Percentiles rank a stretch among this genome's conserved stretches.
Conservation (phyloP, 441 rosid genomes). For the Aquilaria agallochum region DNA sequence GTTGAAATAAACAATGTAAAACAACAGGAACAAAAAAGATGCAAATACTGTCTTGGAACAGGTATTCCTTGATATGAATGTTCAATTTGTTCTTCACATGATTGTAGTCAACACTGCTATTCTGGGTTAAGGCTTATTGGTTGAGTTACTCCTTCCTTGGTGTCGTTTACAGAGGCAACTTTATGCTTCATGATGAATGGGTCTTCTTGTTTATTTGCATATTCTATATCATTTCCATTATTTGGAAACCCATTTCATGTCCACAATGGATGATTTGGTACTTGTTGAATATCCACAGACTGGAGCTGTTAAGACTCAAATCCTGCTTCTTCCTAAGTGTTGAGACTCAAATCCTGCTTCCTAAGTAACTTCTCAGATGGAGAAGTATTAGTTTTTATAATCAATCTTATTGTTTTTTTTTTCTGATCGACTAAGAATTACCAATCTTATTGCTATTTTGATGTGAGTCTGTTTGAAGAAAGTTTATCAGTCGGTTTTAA, state of each 20-base stretch:
- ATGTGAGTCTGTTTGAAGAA: no score
- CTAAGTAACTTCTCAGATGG: no score
- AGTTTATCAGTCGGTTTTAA: not conserved
- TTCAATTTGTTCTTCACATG: not conserved
- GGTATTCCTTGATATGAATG: slow-evolving; percentile 33
- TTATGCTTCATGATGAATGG: not conserved
- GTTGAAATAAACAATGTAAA: slow-evolving; percentile 96
- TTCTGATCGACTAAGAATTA: not conserved
- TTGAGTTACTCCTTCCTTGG: not conserved
- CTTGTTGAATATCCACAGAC: no score
- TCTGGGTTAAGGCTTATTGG: not conserved
- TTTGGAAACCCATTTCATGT: no score
- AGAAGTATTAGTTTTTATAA: not conserved
- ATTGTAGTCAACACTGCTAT: not conserved
- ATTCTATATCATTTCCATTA: no score
- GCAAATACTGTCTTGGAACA: slow-evolving; percentile 98
- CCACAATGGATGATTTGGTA: no score
- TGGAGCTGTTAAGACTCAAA: no score
- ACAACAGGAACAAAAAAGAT: slow-evolving; percentile 91
- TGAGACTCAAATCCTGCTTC: no score
- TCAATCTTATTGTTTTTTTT: not conserved
- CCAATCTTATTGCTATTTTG: no score
- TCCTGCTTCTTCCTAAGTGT: no score
- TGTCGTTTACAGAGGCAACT: not conserved
- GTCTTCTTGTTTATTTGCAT: no score